A percentile compares a stretch with the other conserved stretches of the same genome.
phyloP scores from a whole-genome alignment of 2,329 filamentous ascomycete genomes.

The Fusarium continuum region DNA sequence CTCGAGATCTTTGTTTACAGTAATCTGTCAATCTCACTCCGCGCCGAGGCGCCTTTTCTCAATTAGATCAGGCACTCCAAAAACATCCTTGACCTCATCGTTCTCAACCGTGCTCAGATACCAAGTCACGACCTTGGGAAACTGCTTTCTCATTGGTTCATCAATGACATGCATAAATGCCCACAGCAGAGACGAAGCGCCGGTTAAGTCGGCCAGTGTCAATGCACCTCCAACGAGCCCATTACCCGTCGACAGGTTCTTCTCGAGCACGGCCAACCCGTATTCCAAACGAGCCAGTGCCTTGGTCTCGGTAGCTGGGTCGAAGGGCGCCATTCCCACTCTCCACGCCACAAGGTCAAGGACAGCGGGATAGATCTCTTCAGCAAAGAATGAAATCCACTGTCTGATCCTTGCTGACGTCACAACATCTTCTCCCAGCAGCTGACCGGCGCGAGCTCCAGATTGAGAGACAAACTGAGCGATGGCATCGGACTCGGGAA shows the following conservation, averaged over 20 bases:
- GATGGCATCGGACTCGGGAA: conserved; percentile 2
- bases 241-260: neutral
- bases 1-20: neutral
- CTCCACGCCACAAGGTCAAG: conserved; percentile 1
- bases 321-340: neutral
- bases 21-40: neutral
- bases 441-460: neutral
- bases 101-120: neutral
- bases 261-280: neutral
- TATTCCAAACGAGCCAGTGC: neutral
- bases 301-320: neutral
- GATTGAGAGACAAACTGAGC: neutral
- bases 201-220: conserved; percentile 2
- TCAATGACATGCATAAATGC: neutral
- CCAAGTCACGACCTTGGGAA: neutral
- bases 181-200: neutral
- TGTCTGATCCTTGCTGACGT: neutral
- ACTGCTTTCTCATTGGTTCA: conserved; percentile 6
- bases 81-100: neutral
- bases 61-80: neutral
- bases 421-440: neutral
- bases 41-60: neutral
- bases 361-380: neutral
- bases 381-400: conserved; percentile 8
- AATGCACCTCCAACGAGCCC: neutral